Evolutionary conservation across 2,329 filamentous ascomycete species (phyloP).

Genomic region (Magnaporthiopsis poae): DNA sequence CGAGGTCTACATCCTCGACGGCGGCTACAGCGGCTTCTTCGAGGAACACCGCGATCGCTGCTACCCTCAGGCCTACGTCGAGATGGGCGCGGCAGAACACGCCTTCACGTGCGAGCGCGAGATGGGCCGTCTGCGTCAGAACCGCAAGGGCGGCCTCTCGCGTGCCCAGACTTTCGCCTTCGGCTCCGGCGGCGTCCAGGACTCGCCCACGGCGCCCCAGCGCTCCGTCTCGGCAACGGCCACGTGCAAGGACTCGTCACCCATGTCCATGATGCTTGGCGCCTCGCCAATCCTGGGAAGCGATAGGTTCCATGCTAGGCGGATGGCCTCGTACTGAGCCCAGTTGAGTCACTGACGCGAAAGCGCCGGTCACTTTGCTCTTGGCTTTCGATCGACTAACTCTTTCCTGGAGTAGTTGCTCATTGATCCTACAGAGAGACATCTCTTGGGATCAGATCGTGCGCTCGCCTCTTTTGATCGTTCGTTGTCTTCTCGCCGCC

Average conservation of each 20-base stretch:
- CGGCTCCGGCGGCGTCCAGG: slow-evolving; percentile 49
- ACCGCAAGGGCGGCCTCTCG: slow-evolving; percentile 62
- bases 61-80: slow-evolving; percentile 89
- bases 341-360: not conserved
- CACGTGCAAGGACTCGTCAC: slow-evolving; percentile 27
- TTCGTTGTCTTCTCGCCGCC: not conserved
- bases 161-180: slow-evolving; percentile 93
- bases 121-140: slow-evolving; percentile 82
- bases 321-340: slow-evolving; percentile 54
- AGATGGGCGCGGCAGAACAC: slow-evolving; percentile 89
- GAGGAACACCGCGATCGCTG: slow-evolving; percentile 67
- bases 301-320: slow-evolving; percentile 45
- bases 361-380: not conserved
- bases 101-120: slow-evolving; percentile 88
- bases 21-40: slow-evolving; percentile 93
- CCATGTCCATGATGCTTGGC: slow-evolving; percentile 31
- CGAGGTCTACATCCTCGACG: slow-evolving; percentile 92
- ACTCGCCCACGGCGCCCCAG: slow-evolving; percentile 49
- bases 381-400: not conserved
- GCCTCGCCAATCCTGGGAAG: slow-evolving; percentile 33
- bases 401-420: not conserved
- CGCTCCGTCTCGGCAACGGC: slow-evolving; percentile 21
- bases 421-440: not conserved
- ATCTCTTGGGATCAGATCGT: not conserved
- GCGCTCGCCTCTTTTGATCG: not conserved